These are phyloP conservation scores for Pilaira anomala DNA, from an alignment of 192 early-diverging fungal genomes.

Conservation along the genomic window DNA sequence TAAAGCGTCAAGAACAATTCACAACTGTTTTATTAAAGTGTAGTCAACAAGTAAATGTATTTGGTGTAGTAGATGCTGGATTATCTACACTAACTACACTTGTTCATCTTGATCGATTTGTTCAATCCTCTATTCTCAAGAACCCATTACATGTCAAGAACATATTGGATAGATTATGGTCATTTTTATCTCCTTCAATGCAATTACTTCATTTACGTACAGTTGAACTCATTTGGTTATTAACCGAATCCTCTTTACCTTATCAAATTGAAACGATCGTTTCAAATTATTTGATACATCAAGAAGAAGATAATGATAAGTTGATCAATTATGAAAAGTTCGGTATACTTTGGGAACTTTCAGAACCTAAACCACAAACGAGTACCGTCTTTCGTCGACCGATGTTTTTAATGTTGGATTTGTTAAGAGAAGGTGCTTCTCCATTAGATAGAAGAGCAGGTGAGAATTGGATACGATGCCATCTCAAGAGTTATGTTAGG, in stretches of 20 bases:
- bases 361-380: slow-evolving; percentile 43
- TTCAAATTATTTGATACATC: slow-evolving; percentile 43
- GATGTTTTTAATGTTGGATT: slow-evolving; percentile 78
- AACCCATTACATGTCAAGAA: slow-evolving; percentile 32
- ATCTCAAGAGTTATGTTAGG: slow-evolving; percentile 57
- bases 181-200: slow-evolving; percentile 54
- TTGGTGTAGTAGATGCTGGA: slow-evolving; percentile 48
- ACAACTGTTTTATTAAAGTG: slow-evolving; percentile 28
- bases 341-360: slow-evolving; percentile 68
- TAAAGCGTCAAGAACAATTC: neutral
- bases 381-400: slow-evolving; percentile 63
- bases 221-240: slow-evolving; percentile 63
- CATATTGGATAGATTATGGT: slow-evolving; percentile 64
- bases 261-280: slow-evolving; percentile 65
- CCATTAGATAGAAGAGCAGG: slow-evolving; percentile 56
- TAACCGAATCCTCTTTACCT: slow-evolving; percentile 48
- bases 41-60: slow-evolving; percentile 35
- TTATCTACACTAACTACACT: slow-evolving; percentile 43
- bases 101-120: slow-evolving; percentile 36
- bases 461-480: slow-evolving; percentile 69
- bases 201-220: slow-evolving; percentile 57
- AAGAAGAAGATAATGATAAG: slow-evolving; percentile 33
- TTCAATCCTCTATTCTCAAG: slow-evolving; percentile 31
- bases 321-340: slow-evolving; percentile 57
- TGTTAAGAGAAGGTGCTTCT: slow-evolving; percentile 49